phyloP scores from a whole-genome alignment of 1,139 yeast species.

The Suhomyces anneliseae region DNA sequence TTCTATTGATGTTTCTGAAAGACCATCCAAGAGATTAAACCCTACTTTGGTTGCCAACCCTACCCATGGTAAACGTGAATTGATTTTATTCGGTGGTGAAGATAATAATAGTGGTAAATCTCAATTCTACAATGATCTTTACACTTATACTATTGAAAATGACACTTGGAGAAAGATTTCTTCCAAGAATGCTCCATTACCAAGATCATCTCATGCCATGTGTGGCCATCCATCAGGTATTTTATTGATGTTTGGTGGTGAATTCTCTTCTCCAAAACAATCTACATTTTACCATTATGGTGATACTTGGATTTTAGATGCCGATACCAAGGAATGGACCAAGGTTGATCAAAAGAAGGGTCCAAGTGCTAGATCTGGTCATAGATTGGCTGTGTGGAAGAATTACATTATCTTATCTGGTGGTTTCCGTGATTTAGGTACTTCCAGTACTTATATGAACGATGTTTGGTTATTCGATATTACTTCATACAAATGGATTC shows the following conservation, averaged over 20 bases:
- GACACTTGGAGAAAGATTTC: conserved; percentile 78
- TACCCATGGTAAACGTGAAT: conserved; percentile 70
- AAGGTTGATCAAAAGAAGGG: conserved; percentile 74
- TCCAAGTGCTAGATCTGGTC: conserved; percentile 91
- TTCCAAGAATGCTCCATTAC: conserved; percentile 87
- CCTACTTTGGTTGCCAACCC: conserved; percentile 79
- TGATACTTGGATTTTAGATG: conserved; percentile 91
- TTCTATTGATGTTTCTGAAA: conserved; percentile 52
- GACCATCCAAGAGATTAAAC: conserved; percentile 71
- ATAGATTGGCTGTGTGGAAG: conserved; percentile 88
- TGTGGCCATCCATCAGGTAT: conserved; percentile 91
- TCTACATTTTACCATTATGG: conserved; percentile 95
- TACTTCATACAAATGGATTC: conserved; percentile 85
- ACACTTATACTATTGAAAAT: conserved; percentile 70
- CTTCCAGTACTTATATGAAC: conserved; percentile 75
- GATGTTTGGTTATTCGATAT: conserved; percentile 95
- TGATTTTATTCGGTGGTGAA: conserved; percentile 91
- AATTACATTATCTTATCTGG: conserved; percentile 84
- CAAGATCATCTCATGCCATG: conserved; percentile 93
- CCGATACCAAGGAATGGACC: conserved; percentile 84
- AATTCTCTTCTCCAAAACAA: conserved; percentile 94
- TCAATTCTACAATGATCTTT: conserved; percentile 79
- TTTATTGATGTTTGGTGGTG: conserved; percentile 89
- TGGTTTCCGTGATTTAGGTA: conserved; percentile 89
- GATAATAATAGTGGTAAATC: conserved; percentile 54